Conservation (phyloP, 2,329 filamentous ascomycete species). For the Cadophora gregata region DNA sequence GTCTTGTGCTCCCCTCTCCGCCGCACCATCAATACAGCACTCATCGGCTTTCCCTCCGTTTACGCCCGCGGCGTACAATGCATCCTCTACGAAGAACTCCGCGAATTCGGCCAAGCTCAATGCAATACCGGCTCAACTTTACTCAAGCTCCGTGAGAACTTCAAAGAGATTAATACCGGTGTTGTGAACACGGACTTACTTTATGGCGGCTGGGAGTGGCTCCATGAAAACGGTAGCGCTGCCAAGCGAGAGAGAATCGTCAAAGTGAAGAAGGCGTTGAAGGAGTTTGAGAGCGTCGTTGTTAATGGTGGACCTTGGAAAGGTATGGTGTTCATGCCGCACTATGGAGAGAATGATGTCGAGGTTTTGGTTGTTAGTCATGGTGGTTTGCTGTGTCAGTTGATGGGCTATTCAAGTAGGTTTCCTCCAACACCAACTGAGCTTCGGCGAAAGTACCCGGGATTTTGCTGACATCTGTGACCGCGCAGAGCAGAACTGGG, state of each 20-base stretch:
- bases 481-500: background rate
- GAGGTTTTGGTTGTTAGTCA: conserved; percentile 26
- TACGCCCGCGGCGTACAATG: background rate
- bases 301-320: conserved; percentile 25
- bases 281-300: conserved; percentile 7
- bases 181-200: conserved; percentile 4
- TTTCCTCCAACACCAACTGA: background rate
- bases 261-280: conserved; percentile 17
- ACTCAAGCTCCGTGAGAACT: background rate
- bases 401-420: conserved; percentile 16
- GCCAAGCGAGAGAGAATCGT: background rate
- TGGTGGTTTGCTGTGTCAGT: conserved; percentile 19
- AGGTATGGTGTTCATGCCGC: conserved; percentile 8
- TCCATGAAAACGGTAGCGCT: background rate
- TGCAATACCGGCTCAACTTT: conserved; percentile 6
- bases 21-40: conserved; percentile 16
- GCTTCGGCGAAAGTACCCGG: background rate
- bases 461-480: background rate
- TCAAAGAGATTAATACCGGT: background rate
- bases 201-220: conserved; percentile 13
- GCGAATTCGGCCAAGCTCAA: conserved; percentile 3
- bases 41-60: conserved; percentile 12
- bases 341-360: conserved; percentile 15
- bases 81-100: conserved; percentile 16
- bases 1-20: conserved; percentile 22